Percentiles rank a stretch among this genome's conserved stretches.
Evolutionary conservation across 495 filamentous ascomycete species (phyloP).

Genomic region (Aspergillus leporis): DNA sequence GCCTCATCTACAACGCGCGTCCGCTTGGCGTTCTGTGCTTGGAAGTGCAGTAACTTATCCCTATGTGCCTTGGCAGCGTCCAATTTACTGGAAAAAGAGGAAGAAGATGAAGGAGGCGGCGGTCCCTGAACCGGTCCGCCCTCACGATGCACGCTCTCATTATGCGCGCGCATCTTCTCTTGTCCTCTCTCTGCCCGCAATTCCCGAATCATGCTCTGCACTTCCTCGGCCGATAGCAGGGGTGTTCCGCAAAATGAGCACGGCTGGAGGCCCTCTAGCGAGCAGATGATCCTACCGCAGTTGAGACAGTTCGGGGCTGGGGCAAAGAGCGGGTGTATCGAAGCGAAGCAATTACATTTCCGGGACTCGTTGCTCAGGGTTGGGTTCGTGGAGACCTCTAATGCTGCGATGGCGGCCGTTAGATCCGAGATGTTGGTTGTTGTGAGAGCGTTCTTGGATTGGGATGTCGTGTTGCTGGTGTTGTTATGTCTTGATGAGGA

Average conservation of each 20-base stretch:
- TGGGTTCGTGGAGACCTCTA: conserved; percentile 90
- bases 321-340: conserved; percentile 78
- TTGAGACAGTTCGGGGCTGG: conserved; percentile 89
- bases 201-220: conserved; percentile 82
- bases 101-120: conserved; percentile 47
- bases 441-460: conserved; percentile 34
- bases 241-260: conserved; percentile 87
- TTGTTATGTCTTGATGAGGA: conserved; percentile 49
- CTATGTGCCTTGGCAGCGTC: conserved; percentile 65
- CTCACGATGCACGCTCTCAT: conserved; percentile 63
- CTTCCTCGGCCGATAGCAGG: conserved; percentile 67
- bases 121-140: conserved; percentile 37
- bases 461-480: conserved; percentile 42
- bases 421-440: conserved; percentile 77
- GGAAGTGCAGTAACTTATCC: conserved; percentile 79
- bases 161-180: conserved; percentile 80
- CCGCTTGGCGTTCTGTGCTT: conserved; percentile 82
- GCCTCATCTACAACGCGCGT: conserved; percentile 93
- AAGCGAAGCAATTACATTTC: conserved; percentile 81
- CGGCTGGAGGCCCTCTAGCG: conserved; percentile 89
- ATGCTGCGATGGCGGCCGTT: conserved; percentile 84
- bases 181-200: conserved; percentile 83
- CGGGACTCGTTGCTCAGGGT: conserved; percentile 57
- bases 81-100: conserved; percentile 41
- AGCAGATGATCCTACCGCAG: conserved; percentile 96